Evolutionary conservation across 352 stramenopile genomes (phyloP).

Genomic region (Nothophytophthora sp.): DNA sequence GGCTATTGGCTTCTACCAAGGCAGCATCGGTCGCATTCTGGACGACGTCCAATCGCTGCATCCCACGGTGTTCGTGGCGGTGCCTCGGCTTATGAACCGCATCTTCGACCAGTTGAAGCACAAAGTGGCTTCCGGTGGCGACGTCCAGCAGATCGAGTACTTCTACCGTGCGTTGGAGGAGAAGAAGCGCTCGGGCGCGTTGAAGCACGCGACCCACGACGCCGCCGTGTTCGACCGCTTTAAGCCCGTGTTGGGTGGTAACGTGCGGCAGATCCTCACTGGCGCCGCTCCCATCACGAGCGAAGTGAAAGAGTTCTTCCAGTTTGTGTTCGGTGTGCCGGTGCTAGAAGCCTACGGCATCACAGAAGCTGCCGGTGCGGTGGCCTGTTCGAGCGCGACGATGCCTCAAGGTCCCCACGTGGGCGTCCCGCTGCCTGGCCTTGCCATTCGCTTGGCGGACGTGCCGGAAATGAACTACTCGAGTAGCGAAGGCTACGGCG

Average conservation of each 20-base stretch:
- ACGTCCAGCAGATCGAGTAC: conserved; percentile 26
- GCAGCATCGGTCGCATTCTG: conserved; percentile 82
- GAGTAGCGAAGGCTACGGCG: conserved; percentile 44
- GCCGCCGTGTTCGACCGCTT: conserved; percentile 94
- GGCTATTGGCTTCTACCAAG: conserved; percentile 69
- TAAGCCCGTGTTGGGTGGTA: conserved; percentile 86
- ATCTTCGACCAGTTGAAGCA: conserved; percentile 92
- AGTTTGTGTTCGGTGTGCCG: conserved; percentile 90
- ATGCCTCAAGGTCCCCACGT: conserved; percentile 83
- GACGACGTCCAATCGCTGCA: conserved; percentile 88
- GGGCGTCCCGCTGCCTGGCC: conserved; percentile 74
- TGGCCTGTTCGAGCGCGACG: conserved; percentile 22
- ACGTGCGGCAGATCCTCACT: conserved; percentile 89
- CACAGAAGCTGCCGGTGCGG: conserved; percentile 74
- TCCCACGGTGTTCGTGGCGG: conserved; percentile 89
- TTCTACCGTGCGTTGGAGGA: conserved; percentile 42
- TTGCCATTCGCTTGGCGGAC: conserved; percentile 91
- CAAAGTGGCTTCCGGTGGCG: conserved; percentile 32
- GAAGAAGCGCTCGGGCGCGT: conserved; percentile 39
- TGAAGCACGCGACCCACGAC: conserved; percentile 86
- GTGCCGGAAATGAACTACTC: conserved; percentile 96
- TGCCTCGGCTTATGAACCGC: conserved; percentile 94
- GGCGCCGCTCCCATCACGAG: conserved; percentile 92
- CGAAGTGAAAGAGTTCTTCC: conserved; percentile 95
- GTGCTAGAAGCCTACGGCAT: conserved; percentile 95